A percentile compares a stretch with the other conserved stretches of the same genome.
Evolutionary conservation across 2,329 filamentous ascomycete genomes (phyloP).

Genomic region (Beauveria sp.): DNA sequence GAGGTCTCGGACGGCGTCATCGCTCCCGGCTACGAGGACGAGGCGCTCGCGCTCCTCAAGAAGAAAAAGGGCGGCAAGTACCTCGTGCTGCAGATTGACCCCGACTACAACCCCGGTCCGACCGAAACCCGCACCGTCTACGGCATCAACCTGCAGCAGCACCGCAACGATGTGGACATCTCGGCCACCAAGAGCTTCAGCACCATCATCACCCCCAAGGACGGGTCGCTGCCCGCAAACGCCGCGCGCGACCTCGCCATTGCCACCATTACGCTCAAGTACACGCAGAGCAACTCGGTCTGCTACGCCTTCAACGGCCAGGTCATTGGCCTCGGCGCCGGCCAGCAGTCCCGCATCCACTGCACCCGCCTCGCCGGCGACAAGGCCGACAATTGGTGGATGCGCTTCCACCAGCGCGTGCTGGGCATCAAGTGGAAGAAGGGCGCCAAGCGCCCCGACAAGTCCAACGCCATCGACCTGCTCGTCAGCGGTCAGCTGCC

Average conservation of each 20-base stretch:
- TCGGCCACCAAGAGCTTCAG: conserved; percentile 65
- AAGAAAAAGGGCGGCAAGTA: conserved; percentile 99
- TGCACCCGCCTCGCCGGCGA: conserved; percentile 95
- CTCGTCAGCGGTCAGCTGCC: conserved; percentile 87
- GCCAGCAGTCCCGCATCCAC: conserved; percentile 96
- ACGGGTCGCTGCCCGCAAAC: conserved; percentile 65
- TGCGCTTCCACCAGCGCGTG: conserved; percentile 90
- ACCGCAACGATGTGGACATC: conserved; percentile 87
- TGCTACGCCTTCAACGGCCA: conserved; percentile 95
- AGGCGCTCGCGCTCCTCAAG: conserved; percentile 81
- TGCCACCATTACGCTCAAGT: conserved; percentile 95
- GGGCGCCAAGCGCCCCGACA: conserved; percentile 91
- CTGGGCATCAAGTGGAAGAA: conserved; percentile 93
- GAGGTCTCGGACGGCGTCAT: conserved; percentile 98
- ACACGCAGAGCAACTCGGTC: conserved; percentile 98
- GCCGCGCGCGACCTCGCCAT: conserved; percentile 87
- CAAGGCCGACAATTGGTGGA: conserved; percentile 99
- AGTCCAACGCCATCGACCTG: conserved; percentile 96
- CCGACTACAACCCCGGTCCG: conserved; percentile 71
- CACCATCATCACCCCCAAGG: conserved; percentile 80
- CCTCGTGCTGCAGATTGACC: conserved; percentile 90
- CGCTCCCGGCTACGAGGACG: conserved; percentile 76
- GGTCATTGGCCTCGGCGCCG: conserved; percentile 86
- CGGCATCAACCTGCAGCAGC: conserved; percentile 80
- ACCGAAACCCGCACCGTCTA: conserved; percentile 84